A percentile compares a stretch with the other conserved stretches of the same genome.
Conservation (phyloP, 2,329 filamentous ascomycete genomes). For the Teratosphaeria nubilosa region DNA sequence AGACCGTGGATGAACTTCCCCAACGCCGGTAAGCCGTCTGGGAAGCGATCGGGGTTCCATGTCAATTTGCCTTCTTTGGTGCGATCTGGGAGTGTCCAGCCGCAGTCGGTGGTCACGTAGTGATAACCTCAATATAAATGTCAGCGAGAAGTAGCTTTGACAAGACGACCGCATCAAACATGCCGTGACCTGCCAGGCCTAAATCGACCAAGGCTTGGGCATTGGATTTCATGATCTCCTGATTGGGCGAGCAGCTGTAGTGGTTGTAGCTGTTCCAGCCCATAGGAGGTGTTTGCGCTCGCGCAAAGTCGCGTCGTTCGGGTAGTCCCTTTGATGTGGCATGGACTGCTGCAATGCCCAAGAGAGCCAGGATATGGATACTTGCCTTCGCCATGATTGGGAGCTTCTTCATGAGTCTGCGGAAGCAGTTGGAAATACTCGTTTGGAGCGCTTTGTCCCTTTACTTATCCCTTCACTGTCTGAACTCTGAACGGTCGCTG, state of each 20-base stretch:
- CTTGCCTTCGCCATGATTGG: background rate
- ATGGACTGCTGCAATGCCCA: background rate
- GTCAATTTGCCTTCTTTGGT: slow-evolving; percentile 37
- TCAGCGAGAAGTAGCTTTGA: background rate
- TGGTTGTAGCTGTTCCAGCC: slow-evolving; percentile 52
- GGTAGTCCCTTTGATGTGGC: background rate
- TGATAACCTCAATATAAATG: slow-evolving; percentile 37
- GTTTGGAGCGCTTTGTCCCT: too few relatives aligned
- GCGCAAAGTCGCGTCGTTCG: background rate
- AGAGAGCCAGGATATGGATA: background rate
- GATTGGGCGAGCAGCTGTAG: slow-evolving; percentile 41
- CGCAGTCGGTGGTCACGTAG: slow-evolving; percentile 49
- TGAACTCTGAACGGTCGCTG: too few relatives aligned
- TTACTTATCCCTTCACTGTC: too few relatives aligned
- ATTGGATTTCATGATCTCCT: slow-evolving; percentile 35
- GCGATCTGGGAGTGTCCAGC: slow-evolving; percentile 38
- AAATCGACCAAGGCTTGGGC: slow-evolving; percentile 43
- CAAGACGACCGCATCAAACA: background rate
- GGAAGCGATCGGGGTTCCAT: slow-evolving; percentile 43
- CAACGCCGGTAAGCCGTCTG: slow-evolving; percentile 42
- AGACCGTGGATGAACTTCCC: slow-evolving; percentile 16
- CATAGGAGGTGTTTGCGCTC: slow-evolving; percentile 5
- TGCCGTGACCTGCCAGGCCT: background rate
- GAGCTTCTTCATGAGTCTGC: background rate
- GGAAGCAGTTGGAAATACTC: background rate